phyloP scores from a whole-genome alignment of 192 early-diverging fungal genomes.

The Mortierella hygrophila region DNA sequence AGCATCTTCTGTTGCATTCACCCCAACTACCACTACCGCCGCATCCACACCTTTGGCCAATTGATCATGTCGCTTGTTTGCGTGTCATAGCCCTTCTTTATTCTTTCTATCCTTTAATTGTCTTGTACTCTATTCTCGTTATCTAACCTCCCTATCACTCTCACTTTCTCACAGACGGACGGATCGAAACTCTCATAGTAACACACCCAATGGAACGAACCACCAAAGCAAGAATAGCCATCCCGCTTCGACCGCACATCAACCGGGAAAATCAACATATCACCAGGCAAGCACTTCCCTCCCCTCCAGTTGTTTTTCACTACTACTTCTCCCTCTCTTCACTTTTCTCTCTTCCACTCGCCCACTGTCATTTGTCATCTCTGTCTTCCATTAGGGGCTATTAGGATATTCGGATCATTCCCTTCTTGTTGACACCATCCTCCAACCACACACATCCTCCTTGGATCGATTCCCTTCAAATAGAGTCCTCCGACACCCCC shows the following conservation, averaged over 20 bases:
- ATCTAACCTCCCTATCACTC: not conserved
- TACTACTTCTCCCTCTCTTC: not conserved
- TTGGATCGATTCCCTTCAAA: not conserved
- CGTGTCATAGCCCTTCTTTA: too few species aligned
- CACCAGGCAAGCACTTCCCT: not conserved
- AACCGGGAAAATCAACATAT: conserved; percentile 2
- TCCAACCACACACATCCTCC: not conserved
- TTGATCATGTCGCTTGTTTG: not conserved
- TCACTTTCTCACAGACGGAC: not conserved
- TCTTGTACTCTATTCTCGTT: not conserved
- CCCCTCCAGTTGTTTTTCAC: not conserved
- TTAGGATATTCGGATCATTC: not conserved
- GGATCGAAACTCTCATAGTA: conserved; percentile 1
- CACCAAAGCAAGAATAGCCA: not conserved
- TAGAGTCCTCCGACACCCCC: conserved; percentile 37
- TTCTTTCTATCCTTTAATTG: too few species aligned
- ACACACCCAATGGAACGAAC: not conserved
- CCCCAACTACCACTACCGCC: not conserved
- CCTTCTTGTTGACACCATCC: not conserved
- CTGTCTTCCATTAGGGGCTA: not conserved
- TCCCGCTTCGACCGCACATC: not conserved
- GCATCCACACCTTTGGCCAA: not conserved
- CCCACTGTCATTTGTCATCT: not conserved
- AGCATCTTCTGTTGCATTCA: not conserved
- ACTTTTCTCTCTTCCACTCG: not conserved